Evolutionary conservation across 352 stramenopile genomes (phyloP).

Genomic region (Thalassiosira ordinaria): DNA sequence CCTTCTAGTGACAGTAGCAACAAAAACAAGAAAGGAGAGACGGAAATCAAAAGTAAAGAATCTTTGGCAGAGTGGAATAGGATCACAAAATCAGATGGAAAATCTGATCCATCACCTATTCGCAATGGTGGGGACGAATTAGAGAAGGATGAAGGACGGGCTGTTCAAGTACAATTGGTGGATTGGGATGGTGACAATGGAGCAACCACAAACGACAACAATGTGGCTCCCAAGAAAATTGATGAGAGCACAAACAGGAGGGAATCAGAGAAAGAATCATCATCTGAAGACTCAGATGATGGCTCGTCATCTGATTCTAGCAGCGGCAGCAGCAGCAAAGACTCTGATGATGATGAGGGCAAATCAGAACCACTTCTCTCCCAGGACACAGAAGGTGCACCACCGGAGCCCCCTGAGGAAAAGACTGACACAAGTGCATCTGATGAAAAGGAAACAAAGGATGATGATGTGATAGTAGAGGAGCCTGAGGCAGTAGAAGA

Average conservation of each 20-base stretch:
- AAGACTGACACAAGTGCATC: not conserved
- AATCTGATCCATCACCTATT: not conserved
- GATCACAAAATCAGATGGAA: conserved; percentile 10
- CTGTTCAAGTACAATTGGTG: not conserved
- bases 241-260: not conserved
- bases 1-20: conserved; percentile 3
- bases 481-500: too few species aligned
- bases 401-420: not conserved
- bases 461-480: too few species aligned
- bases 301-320: conserved; percentile 15
- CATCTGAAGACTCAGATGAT: conserved; percentile 7
- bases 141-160: too few species aligned
- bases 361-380: too few species aligned
- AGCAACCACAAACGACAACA: too few species aligned
- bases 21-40: not conserved
- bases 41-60: conserved; percentile 17
- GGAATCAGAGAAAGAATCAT: not conserved
- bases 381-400: too few species aligned
- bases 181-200: not conserved
- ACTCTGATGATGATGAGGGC: conserved; percentile 17
- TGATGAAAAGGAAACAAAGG: too few species aligned
- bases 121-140: conserved; percentile 7
- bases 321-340: conserved; percentile 3
- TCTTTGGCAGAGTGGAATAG: conserved; percentile 4
- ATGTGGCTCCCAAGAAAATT: too few species aligned